phyloP scores from a whole-genome alignment of 345 rosid genomes.

The Hevea brasiliensis region DNA sequence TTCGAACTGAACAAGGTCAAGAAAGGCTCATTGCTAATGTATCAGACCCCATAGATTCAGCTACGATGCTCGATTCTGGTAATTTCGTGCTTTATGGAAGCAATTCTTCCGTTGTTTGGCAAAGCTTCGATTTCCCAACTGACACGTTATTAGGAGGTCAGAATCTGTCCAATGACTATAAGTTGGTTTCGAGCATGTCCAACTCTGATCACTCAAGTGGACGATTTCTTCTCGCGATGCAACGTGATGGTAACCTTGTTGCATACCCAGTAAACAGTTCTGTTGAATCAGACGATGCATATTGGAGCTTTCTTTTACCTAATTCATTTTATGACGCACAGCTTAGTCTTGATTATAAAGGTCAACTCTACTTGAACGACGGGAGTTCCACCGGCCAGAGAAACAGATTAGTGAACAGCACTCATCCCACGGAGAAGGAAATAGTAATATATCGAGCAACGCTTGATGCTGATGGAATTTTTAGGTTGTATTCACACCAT shows the following conservation, averaged over 20 bases:
- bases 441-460: slow-evolving; percentile 19
- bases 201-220: slow-evolving; percentile 26
- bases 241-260: slow-evolving; percentile 32
- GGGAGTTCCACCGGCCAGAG: rapidly evolving
- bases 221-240: slow-evolving; percentile 28
- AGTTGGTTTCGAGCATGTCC: slow-evolving; percentile 28
- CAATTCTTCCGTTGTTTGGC: slow-evolving; percentile 23
- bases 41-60: not conserved
- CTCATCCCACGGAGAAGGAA: not conserved
- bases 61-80: slow-evolving; percentile 35
- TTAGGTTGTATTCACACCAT: slow-evolving; percentile 26
- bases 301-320: not conserved
- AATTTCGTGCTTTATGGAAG: slow-evolving; percentile 21
- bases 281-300: slow-evolving; percentile 8
- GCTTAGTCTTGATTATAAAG: slow-evolving; percentile 14
- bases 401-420: not conserved
- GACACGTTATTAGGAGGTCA: slow-evolving; percentile 36
- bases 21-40: not conserved
- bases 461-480: slow-evolving; percentile 24
- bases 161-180: not conserved
- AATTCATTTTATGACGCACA: rapidly evolving
- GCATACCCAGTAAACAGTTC: slow-evolving; percentile 28
- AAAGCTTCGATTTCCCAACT: slow-evolving; percentile 33
- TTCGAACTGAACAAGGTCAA: slow-evolving; percentile 8
- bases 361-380: not conserved